Conservation (phyloP, 2,329 filamentous ascomycete genomes). For the Mycosphaerella arachidis region DNA sequence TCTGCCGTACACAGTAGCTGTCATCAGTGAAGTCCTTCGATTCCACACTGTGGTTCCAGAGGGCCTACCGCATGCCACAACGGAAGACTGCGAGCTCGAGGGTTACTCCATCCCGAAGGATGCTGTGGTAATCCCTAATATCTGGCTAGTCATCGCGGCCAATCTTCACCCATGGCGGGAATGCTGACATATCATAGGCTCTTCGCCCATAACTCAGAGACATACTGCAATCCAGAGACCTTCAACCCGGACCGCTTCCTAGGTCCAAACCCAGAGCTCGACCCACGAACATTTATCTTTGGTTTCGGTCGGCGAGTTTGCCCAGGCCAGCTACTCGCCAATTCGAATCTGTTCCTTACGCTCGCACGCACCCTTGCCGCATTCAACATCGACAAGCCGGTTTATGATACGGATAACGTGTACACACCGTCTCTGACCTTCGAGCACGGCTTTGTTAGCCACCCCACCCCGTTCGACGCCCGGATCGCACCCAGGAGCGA, state of each 20-base stretch:
- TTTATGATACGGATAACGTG: slow-evolving; percentile 6
- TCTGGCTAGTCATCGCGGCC: slow-evolving; percentile 27
- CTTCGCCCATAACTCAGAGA: neutral
- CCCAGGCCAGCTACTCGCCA: slow-evolving; percentile 17
- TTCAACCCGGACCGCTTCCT: slow-evolving; percentile 1
- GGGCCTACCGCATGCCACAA: slow-evolving; percentile 40
- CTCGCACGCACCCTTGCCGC: slow-evolving; percentile 12
- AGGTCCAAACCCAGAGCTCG: slow-evolving; percentile 16
- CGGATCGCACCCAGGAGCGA: slow-evolving; percentile 10
- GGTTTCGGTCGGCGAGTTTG: slow-evolving; percentile 22
- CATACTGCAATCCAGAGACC: neutral
- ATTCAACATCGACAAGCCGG: slow-evolving; percentile 13
- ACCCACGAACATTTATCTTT: slow-evolving; percentile 15
- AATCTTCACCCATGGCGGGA: neutral
- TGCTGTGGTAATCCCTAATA: slow-evolving; percentile 36
- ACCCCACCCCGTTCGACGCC: slow-evolving; percentile 14
- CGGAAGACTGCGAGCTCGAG: slow-evolving; percentile 38
- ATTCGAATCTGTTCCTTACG: slow-evolving; percentile 15
- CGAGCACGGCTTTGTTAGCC: slow-evolving; percentile 14
- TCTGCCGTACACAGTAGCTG: slow-evolving; percentile 32
- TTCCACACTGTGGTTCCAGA: slow-evolving; percentile 32
- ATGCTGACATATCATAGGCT: neutral
- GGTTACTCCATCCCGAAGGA: slow-evolving; percentile 41
- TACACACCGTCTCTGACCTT: slow-evolving; percentile 8
- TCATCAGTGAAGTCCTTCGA: slow-evolving; percentile 35